These are phyloP conservation scores for Bombardia bombarda DNA, from an alignment of 495 filamentous ascomycete genomes.

Conservation along the genomic window DNA sequence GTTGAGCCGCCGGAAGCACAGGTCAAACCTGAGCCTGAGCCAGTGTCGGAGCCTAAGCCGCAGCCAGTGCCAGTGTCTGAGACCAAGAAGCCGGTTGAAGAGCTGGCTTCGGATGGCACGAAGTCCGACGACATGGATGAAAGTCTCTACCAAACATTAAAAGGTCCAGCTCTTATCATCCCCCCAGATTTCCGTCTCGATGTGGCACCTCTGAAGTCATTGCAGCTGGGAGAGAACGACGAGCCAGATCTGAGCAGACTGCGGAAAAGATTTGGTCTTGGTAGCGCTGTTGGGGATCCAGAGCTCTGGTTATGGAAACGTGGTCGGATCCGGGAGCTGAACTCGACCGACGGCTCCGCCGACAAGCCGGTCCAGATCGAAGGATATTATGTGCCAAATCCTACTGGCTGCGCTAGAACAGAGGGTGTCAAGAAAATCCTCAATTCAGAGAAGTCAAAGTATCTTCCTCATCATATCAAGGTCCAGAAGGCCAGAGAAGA, in stretches of 20 bases:
- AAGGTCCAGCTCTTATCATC: conserved; percentile 18
- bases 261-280: conserved; percentile 62
- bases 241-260: conserved; percentile 73
- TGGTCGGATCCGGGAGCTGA: conserved; percentile 80
- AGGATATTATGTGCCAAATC: conserved; percentile 86
- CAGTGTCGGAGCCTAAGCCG: not conserved
- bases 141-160: conserved; percentile 29
- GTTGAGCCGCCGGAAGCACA: conserved; percentile 9
- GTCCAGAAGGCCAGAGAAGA: conserved; percentile 85
- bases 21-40: conserved; percentile 1
- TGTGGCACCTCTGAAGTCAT: conserved; percentile 23
- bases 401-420: conserved; percentile 77
- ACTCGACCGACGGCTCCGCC: conserved; percentile 35
- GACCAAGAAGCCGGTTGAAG: conserved; percentile 17
- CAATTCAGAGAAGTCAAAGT: conserved; percentile 95
- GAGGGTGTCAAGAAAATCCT: conserved; percentile 91
- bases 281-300: conserved; percentile 53
- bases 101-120: conserved; percentile 3
- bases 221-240: conserved; percentile 61
- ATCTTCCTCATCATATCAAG: conserved; percentile 93
- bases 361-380: conserved; percentile 53
- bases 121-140: conserved; percentile 24
- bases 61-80: conserved; percentile 11
- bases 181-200: conserved; percentile 23
- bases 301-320: conserved; percentile 84